These are phyloP conservation scores for Avena sativa DNA, from an alignment of 176 grass and related monocot genomes.

Conservation along the genomic window DNA sequence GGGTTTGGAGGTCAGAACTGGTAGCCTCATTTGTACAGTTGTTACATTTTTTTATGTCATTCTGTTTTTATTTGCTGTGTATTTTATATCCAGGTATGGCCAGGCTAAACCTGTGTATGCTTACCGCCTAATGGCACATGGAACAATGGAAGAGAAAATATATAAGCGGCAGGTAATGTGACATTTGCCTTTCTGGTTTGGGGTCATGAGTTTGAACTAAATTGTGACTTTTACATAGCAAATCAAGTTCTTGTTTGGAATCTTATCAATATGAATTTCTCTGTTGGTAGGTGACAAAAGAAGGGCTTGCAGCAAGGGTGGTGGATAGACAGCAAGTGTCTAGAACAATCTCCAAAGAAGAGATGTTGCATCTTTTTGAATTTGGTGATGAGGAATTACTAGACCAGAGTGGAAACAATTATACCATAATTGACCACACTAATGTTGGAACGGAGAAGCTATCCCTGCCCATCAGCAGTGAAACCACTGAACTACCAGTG, in stretches of 20 bases:
- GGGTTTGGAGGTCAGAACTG: slow-evolving; percentile 88
- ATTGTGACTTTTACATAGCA: slow-evolving; percentile 11
- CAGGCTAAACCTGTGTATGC: slow-evolving; percentile 93
- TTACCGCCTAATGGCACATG: slow-evolving; percentile 91
- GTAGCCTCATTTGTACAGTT: slow-evolving; percentile 24
- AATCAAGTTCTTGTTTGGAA: slow-evolving; percentile 30
- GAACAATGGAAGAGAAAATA: slow-evolving; percentile 99
- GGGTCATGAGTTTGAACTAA: slow-evolving; percentile 6
- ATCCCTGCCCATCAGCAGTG: slow-evolving; percentile 37
- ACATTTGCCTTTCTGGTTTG: slow-evolving; percentile 3
- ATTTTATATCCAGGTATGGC: slow-evolving; percentile 75
- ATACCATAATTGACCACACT: slow-evolving; percentile 27
- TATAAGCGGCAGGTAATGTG: slow-evolving; percentile 92
- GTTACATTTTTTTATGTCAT: slow-evolving; percentile 28
- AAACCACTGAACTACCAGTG: slow-evolving; percentile 43
- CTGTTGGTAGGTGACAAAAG: slow-evolving; percentile 84
- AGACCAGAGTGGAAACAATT: slow-evolving; percentile 51
- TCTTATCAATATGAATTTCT: slow-evolving; percentile 13
- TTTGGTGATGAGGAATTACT: slow-evolving; percentile 89
- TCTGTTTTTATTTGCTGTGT: slow-evolving; percentile 18
- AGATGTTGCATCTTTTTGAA: slow-evolving; percentile 95
- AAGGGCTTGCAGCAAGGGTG: slow-evolving; percentile 97
- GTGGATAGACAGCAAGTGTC: slow-evolving; percentile 95
- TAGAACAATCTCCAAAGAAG: slow-evolving; percentile 99
- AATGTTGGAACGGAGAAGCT: slow-evolving; percentile 42